These are phyloP conservation scores for Talinum fruticosum DNA, from an alignment of 148 eudicot genomes.

Conservation along the genomic window DNA sequence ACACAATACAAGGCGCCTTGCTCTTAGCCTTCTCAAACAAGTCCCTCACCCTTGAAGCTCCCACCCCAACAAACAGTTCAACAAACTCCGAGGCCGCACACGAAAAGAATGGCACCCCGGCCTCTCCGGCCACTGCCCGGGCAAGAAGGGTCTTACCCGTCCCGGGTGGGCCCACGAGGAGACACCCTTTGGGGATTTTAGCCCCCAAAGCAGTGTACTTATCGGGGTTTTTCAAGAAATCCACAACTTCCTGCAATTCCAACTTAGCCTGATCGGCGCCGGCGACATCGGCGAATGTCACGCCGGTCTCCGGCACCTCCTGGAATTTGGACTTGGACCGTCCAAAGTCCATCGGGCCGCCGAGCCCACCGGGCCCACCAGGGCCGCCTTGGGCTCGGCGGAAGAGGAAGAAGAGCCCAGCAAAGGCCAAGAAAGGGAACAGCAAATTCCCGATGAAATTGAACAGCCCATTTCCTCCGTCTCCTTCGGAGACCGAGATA, in stretches of 20 bases:
- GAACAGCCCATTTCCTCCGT: slow-evolving; percentile 75
- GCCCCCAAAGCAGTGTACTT: slow-evolving; percentile 96
- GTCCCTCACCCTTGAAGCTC: slow-evolving; percentile 95
- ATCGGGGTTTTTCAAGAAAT: slow-evolving; percentile 94
- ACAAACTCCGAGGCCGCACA: slow-evolving; percentile 97
- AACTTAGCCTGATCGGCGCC: slow-evolving; percentile 98
- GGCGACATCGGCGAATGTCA: slow-evolving; percentile 81
- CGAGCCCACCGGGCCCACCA: slow-evolving; percentile 96
- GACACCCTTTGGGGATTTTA: slow-evolving; percentile 92
- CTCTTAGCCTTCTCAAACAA: slow-evolving; percentile 95
- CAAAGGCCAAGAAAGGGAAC: slow-evolving; percentile 81
- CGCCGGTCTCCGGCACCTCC: slow-evolving; percentile 98
- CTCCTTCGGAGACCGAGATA: slow-evolving; percentile 91
- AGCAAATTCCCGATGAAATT: slow-evolving; percentile 75
- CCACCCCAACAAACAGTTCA: slow-evolving; percentile 95
- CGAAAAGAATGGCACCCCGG: slow-evolving; percentile 87
- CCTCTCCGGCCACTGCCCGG: slow-evolving; percentile 90
- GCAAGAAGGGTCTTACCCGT: slow-evolving; percentile 95
- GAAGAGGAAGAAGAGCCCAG: slow-evolving; percentile 78
- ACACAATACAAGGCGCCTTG: slow-evolving; percentile 96
- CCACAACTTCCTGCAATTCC: slow-evolving; percentile 97
- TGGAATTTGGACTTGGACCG: slow-evolving; percentile 96
- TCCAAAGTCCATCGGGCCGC: slow-evolving; percentile 99
- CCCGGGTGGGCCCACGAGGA: slow-evolving; percentile 94
- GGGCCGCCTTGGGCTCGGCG: slow-evolving; percentile 90